A percentile compares a stretch with the other conserved stretches of the same genome.
phyloP scores from a whole-genome alignment of 2,329 filamentous ascomycete species.

The Cladophialophora chaetospira region DNA sequence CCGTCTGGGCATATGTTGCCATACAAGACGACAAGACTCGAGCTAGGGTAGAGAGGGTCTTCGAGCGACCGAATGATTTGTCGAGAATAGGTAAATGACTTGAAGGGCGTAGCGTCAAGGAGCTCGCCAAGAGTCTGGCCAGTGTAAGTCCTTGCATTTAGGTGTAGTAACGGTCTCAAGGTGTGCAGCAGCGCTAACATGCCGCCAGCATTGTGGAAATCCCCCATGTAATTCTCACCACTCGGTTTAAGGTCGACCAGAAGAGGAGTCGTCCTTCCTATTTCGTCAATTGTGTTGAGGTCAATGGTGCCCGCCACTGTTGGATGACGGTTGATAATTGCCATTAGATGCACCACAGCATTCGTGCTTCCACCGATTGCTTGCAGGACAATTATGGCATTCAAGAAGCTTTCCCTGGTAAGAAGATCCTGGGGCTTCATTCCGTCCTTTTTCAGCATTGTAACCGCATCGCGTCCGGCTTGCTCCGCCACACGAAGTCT shows the following conservation, averaged over 20 bases:
- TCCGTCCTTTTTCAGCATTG: conserved; percentile 47
- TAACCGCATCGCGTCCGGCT: conserved; percentile 54
- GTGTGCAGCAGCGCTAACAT: conserved; percentile 53
- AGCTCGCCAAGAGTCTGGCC: conserved; percentile 52
- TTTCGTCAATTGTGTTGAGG: conserved; percentile 50
- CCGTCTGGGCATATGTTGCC: conserved; percentile 54
- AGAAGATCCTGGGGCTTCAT: conserved; percentile 57
- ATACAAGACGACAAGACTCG: conserved; percentile 49
- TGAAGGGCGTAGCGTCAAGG: conserved; percentile 47
- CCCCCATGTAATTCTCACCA: conserved; percentile 58
- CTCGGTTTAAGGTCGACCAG: conserved; percentile 57
- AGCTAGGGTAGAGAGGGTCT: conserved; percentile 48
- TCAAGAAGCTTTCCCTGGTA: conserved; percentile 58
- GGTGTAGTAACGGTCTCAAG: conserved; percentile 49
- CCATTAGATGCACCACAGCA: conserved; percentile 58
- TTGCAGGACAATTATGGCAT: conserved; percentile 57
- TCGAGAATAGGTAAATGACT: conserved; percentile 44
- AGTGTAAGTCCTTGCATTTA: conserved; percentile 50
- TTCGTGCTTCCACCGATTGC: conserved; percentile 61
- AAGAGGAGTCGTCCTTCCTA: conserved; percentile 51
- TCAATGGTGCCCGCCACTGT: conserved; percentile 48
- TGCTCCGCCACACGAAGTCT: conserved; percentile 57
- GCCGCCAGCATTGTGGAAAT: conserved; percentile 57
- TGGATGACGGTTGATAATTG: conserved; percentile 58
- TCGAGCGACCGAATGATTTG: conserved; percentile 49